Percentiles rank a stretch among this genome's conserved stretches.
Evolutionary conservation across 768 basidiomycete species (phyloP).

Genomic region (Arthromyces matolae): DNA sequence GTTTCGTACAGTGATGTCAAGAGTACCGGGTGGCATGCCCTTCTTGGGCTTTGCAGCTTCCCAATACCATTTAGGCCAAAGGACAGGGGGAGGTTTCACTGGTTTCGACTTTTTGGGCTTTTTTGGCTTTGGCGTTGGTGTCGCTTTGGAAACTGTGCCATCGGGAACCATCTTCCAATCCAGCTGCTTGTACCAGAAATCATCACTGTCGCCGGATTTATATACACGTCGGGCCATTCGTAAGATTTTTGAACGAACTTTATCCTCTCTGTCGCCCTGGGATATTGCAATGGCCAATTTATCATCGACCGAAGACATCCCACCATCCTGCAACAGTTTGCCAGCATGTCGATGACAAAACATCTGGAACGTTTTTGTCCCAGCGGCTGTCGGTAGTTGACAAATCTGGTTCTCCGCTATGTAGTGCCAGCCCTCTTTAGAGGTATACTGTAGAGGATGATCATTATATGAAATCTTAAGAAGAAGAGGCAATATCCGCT

Average conservation of each 20-base stretch:
- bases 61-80: constrained; percentile 99
- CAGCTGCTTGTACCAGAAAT: constrained; percentile 62
- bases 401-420: constrained; percentile 27
- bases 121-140: constrained; percentile 16
- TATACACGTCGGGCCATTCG: constrained; percentile 37
- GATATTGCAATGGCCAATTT: constrained; percentile 48
- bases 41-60: constrained; percentile 77
- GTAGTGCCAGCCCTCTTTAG: constrained; percentile 68
- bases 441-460: constrained; percentile 52
- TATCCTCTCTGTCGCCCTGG: constrained; percentile 34
- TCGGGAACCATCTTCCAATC: constrained; percentile 52
- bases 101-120: constrained; percentile 31
- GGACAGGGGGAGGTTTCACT: constrained; percentile 42
- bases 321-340: constrained; percentile 39
- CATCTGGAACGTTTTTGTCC: constrained; percentile 40
- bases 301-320: constrained; percentile 36
- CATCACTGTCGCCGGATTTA: constrained; percentile 24
- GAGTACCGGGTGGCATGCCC: constrained; percentile 58
- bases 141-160: constrained; percentile 5
- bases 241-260: constrained; percentile 33
- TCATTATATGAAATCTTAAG: constrained; percentile 61
- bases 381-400: constrained; percentile 41
- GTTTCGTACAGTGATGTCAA: constrained; percentile 84
- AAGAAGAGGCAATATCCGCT: constrained; percentile 63
- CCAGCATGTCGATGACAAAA: constrained; percentile 46